A percentile compares a stretch with the other conserved stretches of the same genome.
phyloP scores from a whole-genome alignment of 805 yeast species.

The Debaryomyces castellii region DNA sequence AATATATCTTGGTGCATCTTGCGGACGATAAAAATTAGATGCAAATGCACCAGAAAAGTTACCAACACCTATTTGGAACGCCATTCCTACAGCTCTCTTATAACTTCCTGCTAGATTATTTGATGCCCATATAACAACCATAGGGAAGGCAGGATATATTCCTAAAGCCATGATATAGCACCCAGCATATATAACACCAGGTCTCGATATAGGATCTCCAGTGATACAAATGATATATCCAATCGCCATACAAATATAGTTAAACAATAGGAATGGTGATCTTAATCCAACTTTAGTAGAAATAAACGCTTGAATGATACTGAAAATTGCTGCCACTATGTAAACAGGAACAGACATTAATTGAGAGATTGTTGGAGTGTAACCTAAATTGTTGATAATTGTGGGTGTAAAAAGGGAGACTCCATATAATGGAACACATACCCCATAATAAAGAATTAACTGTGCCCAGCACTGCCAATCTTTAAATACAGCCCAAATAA shows the following conservation, averaged over 20 bases:
- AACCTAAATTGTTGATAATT: conserved; percentile 44
- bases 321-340: conserved; percentile 16
- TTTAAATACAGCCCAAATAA: neutral
- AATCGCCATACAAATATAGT: neutral
- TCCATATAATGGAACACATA: neutral
- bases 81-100: conserved; percentile 40
- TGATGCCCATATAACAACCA: neutral
- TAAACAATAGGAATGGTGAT: neutral
- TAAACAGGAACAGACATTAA: conserved; percentile 46
- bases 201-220: neutral
- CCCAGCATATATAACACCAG: neutral
- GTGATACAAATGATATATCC: neutral
- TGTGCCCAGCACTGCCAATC: conserved; percentile 1
- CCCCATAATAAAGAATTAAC: neutral
- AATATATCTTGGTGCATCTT: conserved; percentile 23
- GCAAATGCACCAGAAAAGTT: conserved; percentile 38
- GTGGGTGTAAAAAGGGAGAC: conserved; percentile 44
- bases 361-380: conserved; percentile 39
- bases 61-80: conserved; percentile 39
- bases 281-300: neutral
- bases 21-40: conserved; percentile 29
- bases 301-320: neutral
- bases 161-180: neutral
- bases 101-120: conserved; percentile 35
- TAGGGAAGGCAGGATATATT: neutral